Evolutionary conservation across 148 eudicot genomes (phyloP).

Genomic region (Rhododendron ovatum): DNA sequence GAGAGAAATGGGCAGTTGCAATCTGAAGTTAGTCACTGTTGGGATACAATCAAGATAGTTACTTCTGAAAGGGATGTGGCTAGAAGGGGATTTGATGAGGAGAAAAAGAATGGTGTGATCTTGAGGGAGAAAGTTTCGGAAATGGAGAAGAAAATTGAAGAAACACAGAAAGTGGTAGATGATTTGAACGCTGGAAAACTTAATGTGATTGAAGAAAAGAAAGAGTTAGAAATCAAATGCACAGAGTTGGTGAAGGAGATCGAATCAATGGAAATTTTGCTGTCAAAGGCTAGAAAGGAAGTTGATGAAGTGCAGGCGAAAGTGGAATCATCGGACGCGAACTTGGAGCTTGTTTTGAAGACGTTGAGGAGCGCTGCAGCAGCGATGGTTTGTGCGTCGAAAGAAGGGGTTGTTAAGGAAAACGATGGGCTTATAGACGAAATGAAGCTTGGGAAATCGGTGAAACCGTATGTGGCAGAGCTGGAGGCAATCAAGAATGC

Average conservation of each 20-base stretch:
- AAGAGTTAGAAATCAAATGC: conserved; percentile 34
- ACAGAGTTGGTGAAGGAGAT: conserved; percentile 30
- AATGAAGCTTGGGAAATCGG: conserved; percentile 29
- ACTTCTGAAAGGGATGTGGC: conserved; percentile 45
- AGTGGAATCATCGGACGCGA: conserved; percentile 28
- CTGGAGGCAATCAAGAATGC: conserved; percentile 50
- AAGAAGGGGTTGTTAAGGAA: conserved; percentile 3
- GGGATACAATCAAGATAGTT: conserved; percentile 25
- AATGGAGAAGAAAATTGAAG: conserved; percentile 39
- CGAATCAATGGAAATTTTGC: conserved; percentile 24
- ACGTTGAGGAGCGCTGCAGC: conserved; percentile 43
- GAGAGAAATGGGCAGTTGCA: conserved; percentile 31
- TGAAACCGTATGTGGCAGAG: conserved; percentile 34
- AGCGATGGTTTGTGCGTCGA: conserved; percentile 16
- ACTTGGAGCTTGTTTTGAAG: conserved; percentile 27
- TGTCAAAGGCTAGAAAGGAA: conserved; percentile 24
- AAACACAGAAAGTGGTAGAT: conserved; percentile 24
- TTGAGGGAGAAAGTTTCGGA: conserved; percentile 34
- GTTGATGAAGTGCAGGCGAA: conserved; percentile 27
- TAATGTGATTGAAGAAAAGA: conserved; percentile 36
- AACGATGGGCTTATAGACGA: conserved; percentile 9
- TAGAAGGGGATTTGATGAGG: conserved; percentile 32
- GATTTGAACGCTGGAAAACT: conserved; percentile 31
- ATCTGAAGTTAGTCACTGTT: conserved; percentile 27
- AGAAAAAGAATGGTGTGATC: conserved; percentile 32